Conservation (phyloP, 192 early-diverging fungal genomes). For the Linnemannia hyalina region DNA sequence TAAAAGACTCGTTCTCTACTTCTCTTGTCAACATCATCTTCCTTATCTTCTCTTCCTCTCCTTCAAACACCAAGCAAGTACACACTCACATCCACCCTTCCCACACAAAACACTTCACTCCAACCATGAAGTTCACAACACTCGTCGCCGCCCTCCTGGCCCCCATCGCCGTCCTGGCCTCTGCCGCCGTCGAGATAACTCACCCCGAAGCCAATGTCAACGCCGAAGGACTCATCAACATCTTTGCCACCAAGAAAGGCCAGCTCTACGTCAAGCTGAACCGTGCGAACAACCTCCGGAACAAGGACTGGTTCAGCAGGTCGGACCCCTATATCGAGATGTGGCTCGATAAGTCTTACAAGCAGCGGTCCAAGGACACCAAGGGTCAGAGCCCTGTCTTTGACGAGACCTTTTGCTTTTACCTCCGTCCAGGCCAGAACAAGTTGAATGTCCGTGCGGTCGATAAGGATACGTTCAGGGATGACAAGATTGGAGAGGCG, state of each 20-base stretch:
- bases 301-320: constrained; percentile 20
- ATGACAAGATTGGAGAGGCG: constrained; percentile 52
- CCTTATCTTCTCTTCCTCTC: not conserved
- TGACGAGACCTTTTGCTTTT: constrained; percentile 19
- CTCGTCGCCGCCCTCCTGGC: constrained; percentile 11
- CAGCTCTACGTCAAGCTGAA: constrained; percentile 19
- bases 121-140: constrained; percentile 24
- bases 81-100: not conserved
- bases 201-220: not conserved
- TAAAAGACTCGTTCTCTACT: not conserved
- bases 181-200: not conserved
- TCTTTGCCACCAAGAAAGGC: constrained; percentile 18
- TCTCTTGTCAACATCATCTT: not conserved
- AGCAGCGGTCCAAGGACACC: constrained; percentile 29
- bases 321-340: constrained; percentile 24
- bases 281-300: constrained; percentile 8
- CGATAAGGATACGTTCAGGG: constrained; percentile 46
- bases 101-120: not conserved
- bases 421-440: constrained; percentile 25
- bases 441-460: constrained; percentile 45
- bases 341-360: constrained; percentile 26
- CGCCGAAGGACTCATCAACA: not conserved
- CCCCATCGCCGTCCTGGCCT: constrained; percentile 6
- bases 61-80: not conserved
- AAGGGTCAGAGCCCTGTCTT: constrained; percentile 11